Evolutionary conservation across 228 moss, liverwort and hornwort species (phyloP).

Genomic region (Sphagnum fallax): DNA sequence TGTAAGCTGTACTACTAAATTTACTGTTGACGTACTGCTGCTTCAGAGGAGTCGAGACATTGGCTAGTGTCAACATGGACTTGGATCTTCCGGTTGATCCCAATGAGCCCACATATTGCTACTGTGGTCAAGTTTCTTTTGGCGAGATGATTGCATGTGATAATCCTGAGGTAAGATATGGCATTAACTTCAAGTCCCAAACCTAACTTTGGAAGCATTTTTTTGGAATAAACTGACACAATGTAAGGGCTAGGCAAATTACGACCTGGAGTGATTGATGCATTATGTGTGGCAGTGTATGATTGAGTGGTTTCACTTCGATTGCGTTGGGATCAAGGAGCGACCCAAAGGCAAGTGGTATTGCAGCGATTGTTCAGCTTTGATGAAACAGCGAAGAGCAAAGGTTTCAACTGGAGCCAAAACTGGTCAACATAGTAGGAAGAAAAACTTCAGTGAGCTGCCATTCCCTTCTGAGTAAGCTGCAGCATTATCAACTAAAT

Average conservation of each 20-base stretch:
- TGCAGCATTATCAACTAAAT: not conserved
- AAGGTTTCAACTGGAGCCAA: constrained; percentile 30
- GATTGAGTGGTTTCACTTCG: constrained; percentile 88
- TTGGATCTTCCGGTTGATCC: constrained; percentile 70
- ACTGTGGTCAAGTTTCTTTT: constrained; percentile 62
- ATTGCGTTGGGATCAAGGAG: constrained; percentile 71
- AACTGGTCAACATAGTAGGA: constrained; percentile 27
- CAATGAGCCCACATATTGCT: constrained; percentile 78
- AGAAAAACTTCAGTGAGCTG: constrained; percentile 26
- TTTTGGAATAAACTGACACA: no score
- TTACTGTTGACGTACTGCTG: no score
- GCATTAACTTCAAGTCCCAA: not conserved
- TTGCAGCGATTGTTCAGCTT: constrained; percentile 61
- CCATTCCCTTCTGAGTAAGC: constrained; percentile 7
- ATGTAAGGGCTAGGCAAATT: no score
- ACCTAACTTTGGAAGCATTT: no score
- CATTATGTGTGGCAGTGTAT: constrained; percentile 39
- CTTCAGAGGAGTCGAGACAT: constrained; percentile 15
- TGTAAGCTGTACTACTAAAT: no score
- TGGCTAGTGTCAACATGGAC: constrained; percentile 36
- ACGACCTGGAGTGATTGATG: no score
- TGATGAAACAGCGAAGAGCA: constrained; percentile 55
- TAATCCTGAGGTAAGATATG: constrained; percentile 42
- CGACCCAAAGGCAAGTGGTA: constrained; percentile 83
- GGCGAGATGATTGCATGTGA: constrained; percentile 89